Evolutionary conservation across 345 rosid species (phyloP).

Genomic region (Pelargonium nanum): DNA sequence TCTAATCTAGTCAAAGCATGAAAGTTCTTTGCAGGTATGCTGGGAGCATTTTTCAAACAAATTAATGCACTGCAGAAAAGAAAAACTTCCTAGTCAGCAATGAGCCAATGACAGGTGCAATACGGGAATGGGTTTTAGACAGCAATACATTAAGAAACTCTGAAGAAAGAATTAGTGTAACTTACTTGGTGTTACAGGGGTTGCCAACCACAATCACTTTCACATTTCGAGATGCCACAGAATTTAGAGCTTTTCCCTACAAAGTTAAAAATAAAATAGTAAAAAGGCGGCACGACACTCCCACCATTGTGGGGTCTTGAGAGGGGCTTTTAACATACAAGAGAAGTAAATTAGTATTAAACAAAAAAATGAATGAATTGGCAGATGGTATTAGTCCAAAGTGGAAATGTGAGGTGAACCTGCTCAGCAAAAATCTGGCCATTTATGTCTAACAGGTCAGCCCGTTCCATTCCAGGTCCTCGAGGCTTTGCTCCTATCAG

Average conservation of each 20-base stretch:
- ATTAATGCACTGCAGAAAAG: slow-evolving; percentile 62
- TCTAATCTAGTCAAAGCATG: slow-evolving; percentile 94
- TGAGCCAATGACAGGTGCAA: background rate
- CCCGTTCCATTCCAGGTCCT: slow-evolving; percentile 98
- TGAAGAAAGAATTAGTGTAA: background rate
- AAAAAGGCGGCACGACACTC: too few relatives aligned
- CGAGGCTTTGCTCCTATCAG: slow-evolving; percentile 97
- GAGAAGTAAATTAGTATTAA: too few relatives aligned
- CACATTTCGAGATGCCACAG: slow-evolving; percentile 75
- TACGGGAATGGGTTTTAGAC: background rate
- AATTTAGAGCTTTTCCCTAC: slow-evolving; percentile 86
- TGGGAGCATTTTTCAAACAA: slow-evolving; percentile 93
- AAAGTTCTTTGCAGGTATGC: slow-evolving; percentile 86
- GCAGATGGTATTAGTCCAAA: too few relatives aligned
- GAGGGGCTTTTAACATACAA: too few relatives aligned
- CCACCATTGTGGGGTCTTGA: too few relatives aligned
- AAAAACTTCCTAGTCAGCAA: background rate
- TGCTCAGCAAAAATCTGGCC: slow-evolving; percentile 92
- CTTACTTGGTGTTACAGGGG: slow-evolving; percentile 99
- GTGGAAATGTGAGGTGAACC: slow-evolving; percentile 24
- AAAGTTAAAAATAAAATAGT: slow-evolving; percentile 5
- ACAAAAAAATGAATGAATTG: too few relatives aligned
- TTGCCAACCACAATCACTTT: slow-evolving; percentile 96
- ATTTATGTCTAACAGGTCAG: slow-evolving; percentile 74
- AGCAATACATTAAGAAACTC: background rate